Conservation (phyloP, 352 stramenopile species). For the Phytophthora kernoviae region DNA sequence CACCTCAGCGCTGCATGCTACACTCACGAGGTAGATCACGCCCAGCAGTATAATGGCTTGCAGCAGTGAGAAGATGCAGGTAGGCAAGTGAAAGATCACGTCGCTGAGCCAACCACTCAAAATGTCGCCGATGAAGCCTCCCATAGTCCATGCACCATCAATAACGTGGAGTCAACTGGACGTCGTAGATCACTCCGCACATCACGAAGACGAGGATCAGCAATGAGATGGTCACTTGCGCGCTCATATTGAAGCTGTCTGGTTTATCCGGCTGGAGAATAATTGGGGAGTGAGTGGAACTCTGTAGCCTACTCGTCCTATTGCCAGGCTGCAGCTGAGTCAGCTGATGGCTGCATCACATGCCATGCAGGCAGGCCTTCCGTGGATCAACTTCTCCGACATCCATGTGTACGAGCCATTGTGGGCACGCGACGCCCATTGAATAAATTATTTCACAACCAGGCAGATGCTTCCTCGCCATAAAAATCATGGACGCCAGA, state of each 20-base stretch:
- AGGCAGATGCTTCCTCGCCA: too few relatives aligned
- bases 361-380: too few relatives aligned
- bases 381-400: too few relatives aligned
- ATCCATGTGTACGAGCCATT: too few relatives aligned
- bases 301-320: too few relatives aligned
- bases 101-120: conserved; percentile 79
- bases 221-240: conserved; percentile 55
- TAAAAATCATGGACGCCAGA: too few relatives aligned
- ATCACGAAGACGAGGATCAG: conserved; percentile 63
- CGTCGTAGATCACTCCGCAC: conserved; percentile 62
- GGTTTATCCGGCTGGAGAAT: conserved; percentile 8
- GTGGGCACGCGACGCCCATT: too few relatives aligned
- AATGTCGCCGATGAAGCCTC: conserved; percentile 70
- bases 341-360: too few relatives aligned
- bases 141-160: conserved; percentile 75
- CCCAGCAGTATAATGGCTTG: conserved; percentile 61
- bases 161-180: conserved; percentile 70
- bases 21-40: conserved; percentile 61
- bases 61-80: conserved; percentile 74
- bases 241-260: conserved; percentile 32
- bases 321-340: too few relatives aligned
- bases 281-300: conserved; percentile 26
- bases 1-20: conserved; percentile 49
- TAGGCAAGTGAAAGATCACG: conserved; percentile 68
- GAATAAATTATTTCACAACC: too few relatives aligned